Conservation (phyloP, 768 basidiomycete genomes). For the Panaeolus papilionaceus region DNA sequence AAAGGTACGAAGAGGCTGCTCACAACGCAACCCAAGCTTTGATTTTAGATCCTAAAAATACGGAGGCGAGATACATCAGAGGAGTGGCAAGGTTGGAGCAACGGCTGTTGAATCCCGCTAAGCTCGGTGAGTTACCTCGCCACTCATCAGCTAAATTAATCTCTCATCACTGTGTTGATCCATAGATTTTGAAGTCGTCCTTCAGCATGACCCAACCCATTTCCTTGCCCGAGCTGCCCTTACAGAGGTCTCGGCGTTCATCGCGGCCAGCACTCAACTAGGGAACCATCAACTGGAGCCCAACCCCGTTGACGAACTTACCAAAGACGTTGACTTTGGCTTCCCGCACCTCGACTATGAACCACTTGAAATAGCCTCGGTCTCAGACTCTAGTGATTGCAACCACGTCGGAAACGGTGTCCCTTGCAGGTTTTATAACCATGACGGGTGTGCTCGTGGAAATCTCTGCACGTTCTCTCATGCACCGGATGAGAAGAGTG, state of each 20-base stretch:
- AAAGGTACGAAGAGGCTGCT: conserved; percentile 47
- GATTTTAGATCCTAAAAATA: conserved; percentile 41
- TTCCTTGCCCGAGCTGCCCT: conserved; percentile 36
- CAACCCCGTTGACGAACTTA: conserved; percentile 26
- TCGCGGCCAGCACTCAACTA: conserved; percentile 26
- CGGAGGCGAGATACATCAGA: conserved; percentile 48
- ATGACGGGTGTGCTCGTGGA: conserved; percentile 52
- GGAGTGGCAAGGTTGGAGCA: conserved; percentile 47
- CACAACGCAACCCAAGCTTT: conserved; percentile 44
- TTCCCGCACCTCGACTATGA: conserved; percentile 43
- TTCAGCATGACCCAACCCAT: conserved; percentile 36
- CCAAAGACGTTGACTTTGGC: conserved; percentile 36
- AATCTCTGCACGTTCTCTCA: conserved; percentile 53
- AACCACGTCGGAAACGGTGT: conserved; percentile 55
- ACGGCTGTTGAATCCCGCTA: conserved; percentile 35
- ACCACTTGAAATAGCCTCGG: conserved; percentile 43
- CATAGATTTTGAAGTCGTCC: conserved; percentile 44
- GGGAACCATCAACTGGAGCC: conserved; percentile 23
- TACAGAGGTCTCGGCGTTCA: conserved; percentile 30
- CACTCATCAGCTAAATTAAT: not conserved
- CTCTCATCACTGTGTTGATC: not conserved
- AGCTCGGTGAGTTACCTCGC: conserved; percentile 26
- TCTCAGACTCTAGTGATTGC: conserved; percentile 62
- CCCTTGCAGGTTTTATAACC: conserved; percentile 65
- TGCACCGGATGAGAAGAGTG: conserved; percentile 59